phyloP scores from a whole-genome alignment of 306 rosid species.

The Castanea crenata region DNA sequence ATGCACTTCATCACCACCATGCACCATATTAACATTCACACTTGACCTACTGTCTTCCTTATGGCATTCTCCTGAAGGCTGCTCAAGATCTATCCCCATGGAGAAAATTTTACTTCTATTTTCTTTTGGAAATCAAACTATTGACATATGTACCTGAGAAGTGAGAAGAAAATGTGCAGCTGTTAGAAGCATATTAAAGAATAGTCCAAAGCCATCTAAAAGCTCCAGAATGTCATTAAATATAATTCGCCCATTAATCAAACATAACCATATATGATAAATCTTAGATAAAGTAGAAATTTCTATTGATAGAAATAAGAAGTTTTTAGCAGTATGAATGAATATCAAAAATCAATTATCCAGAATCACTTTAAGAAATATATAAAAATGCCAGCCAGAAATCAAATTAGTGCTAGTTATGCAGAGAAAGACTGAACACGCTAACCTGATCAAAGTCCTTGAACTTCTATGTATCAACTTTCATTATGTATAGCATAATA shows the following conservation, averaged over 20 bases:
- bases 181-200: background rate
- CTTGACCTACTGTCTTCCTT: slow-evolving; percentile 12
- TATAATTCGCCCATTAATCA: background rate
- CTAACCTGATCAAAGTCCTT: background rate
- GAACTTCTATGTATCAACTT: background rate
- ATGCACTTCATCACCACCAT: slow-evolving; percentile 10
- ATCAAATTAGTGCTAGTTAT: background rate
- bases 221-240: background rate
- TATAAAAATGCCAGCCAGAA: background rate
- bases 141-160: background rate
- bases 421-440: background rate
- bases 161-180: background rate
- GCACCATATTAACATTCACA: slow-evolving; percentile 10
- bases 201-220: background rate
- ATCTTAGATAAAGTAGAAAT: background rate
- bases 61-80: slow-evolving; percentile 26
- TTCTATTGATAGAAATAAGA: background rate
- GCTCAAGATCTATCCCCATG: slow-evolving; percentile 38
- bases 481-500: background rate
- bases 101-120: background rate
- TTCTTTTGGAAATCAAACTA: background rate
- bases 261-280: slow-evolving; percentile 1
- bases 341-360: background rate
- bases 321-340: background rate
- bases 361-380: background rate